Evolutionary conservation across 192 early-diverging fungal genomes (phyloP), one percentile per base, ranked within the genome.

Genomic region (Thoreauomyces humboldtii): DNA sequence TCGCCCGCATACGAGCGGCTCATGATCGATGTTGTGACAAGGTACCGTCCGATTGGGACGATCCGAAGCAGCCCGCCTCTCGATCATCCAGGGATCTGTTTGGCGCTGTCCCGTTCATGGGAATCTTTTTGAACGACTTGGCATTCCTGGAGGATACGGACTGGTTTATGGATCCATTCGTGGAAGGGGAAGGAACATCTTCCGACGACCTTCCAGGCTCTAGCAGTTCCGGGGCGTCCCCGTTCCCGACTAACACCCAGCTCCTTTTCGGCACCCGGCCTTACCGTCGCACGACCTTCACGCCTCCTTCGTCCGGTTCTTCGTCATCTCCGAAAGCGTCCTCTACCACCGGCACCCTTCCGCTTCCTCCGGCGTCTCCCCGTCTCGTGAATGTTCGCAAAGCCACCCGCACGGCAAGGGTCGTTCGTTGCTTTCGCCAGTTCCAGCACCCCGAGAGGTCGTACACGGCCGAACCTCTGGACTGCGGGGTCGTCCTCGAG

Each of bases 91-190:
- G 35, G 42, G 59, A 61, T 52, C 14, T 29, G 25, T 61, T 19
- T 27, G 52, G 64, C 14, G 64, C 64, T 5, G 64, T 66, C 5
- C 64, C 64, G 12, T 66, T 66, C 46, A 22, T 66, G 27, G 64
- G 64, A 1, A 25, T 66, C 22, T 51, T 66, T 17, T 31, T 66
- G 25, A 66, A 42, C 27, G 64, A 66, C 33, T 19, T 66, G 54
- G 64, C 45, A 27, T 57, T 42, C 34, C 15, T 46, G 11, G 64
- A 66, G 36, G 64, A 66, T 11, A 31, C 28, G n/a, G 64, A 43
- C n/a, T 66, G 52, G 52, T 66, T 66, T 44, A 17, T 66, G 0
- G 64, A 66, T 15, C 64, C 64, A 9, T 66, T 57, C 25, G 51
- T 36, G 1, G 35, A n/a, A n/a, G n/a, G n/a, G n/a, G n/a, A n/a